Conservation (phyloP, 306 rosid species). For the Benincasa hispida region DNA sequence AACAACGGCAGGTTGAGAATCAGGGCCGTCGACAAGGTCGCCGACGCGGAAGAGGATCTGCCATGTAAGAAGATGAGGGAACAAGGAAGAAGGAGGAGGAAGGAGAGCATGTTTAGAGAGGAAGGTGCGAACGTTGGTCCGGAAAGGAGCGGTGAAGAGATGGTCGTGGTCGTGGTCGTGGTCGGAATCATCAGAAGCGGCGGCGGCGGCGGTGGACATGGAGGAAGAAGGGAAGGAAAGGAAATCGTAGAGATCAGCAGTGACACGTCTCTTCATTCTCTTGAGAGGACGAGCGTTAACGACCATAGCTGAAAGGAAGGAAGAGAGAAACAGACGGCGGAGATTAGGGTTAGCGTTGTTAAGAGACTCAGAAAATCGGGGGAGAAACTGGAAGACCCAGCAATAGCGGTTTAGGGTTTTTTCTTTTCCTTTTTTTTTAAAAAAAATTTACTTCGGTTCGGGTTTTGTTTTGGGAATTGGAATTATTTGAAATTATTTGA, state of each 20-base stretch:
- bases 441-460: neutral
- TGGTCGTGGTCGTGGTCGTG: conserved; percentile 13
- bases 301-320: conserved; percentile 35
- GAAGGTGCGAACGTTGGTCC: conserved; percentile 43
- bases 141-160: conserved; percentile 38
- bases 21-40: conserved; percentile 31
- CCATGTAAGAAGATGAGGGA: conserved; percentile 78
- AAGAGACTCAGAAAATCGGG: neutral
- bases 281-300: conserved; percentile 62
- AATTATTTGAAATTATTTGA: no score
- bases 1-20: conserved; percentile 38
- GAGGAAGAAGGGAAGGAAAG: conserved; percentile 47
- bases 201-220: no score
- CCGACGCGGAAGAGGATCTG: conserved; percentile 73
- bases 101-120: conserved; percentile 62
- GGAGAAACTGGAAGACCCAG: neutral
- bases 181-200: neutral
- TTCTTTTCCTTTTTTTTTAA: neutral
- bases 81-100: conserved; percentile 74
- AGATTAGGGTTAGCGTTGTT: neutral
- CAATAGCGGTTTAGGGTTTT: neutral
- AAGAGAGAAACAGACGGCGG: conserved; percentile 1
- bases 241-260: conserved; percentile 75
- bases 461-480: neutral
- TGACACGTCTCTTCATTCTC: conserved; percentile 76